Evolutionary conservation across 331 rosid genomes (phyloP), one percentile per base, ranked within the genome.

Genomic region (Telfairia occidentalis): DNA sequence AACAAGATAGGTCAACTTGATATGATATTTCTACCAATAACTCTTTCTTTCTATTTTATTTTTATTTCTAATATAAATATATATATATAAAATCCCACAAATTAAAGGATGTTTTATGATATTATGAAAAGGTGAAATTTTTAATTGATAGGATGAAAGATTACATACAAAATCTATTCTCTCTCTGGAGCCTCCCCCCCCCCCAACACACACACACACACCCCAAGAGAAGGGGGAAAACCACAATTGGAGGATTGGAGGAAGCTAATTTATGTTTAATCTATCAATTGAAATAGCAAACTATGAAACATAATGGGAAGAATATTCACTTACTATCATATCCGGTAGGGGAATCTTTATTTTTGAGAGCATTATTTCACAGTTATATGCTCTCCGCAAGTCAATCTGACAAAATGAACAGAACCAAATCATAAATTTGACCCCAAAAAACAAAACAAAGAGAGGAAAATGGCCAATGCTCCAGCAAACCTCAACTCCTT

Each of bases 301-400:
- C 45, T 32, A 32, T 34, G 28, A 64, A 35, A 64, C 46, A 64
- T 37, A 64, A 64, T 59, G 19, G 50, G 60, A 24, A 67, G 48
- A 73, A 19, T 8, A 65, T 70, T 55, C 79, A 86, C 98, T 91
- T 88, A 91, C 98, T 73, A 94, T 88, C 97, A 94, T 88, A 28
- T 94, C 98, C 73, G 98, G 90, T 89, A 94, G 81, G 34, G 98
- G 97, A 77, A 94, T 86, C 85, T 94, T 94, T 80, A 94, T 83
- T 84, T 94, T 94, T 52, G 98, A 89, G 71, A 94, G 97, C 98
- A 94, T 94, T 81, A 94, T 94, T 81, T 94, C 98, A 80, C 96
- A 94, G 82, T 94, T 94, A 78, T 94, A 91, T 63, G 98, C 98
- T 84, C 98, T 87, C 23, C 98, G 96, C 88, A 94, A 79, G 86